Percentiles rank a stretch among this genome's conserved stretches.
Conservation (phyloP, 192 early-diverging fungal genomes). For the Haplosporangium gracile region DNA sequence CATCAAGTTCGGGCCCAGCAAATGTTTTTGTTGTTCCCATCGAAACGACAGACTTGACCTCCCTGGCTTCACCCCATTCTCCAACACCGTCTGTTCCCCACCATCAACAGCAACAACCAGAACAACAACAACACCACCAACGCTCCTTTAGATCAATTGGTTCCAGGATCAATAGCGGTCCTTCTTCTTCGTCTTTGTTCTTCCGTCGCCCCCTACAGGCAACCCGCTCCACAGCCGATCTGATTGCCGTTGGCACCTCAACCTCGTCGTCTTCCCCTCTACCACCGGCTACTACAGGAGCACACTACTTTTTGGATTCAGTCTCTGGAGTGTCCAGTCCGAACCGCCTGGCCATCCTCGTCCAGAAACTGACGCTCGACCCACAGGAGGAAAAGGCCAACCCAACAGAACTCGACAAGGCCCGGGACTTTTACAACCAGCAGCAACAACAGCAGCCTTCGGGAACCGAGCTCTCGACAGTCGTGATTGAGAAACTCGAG, state of each 20-base stretch:
- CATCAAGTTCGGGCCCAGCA: not conserved
- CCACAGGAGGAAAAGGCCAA: slow-evolving; percentile 30
- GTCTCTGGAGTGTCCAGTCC: not conserved
- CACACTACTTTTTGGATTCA: not conserved
- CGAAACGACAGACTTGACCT: not conserved
- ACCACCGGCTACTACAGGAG: not conserved
- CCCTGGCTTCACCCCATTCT: slow-evolving; percentile 12
- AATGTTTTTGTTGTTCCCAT: not conserved
- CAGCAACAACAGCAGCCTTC: slow-evolving; percentile 12
- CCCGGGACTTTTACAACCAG: slow-evolving; percentile 19
- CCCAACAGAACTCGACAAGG: slow-evolving; percentile 12
- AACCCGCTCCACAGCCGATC: slow-evolving; percentile 17
- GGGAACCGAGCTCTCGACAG: slow-evolving; percentile 40
- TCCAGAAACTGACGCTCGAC: slow-evolving; percentile 40
- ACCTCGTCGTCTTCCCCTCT: not conserved
- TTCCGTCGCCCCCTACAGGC: slow-evolving; percentile 35
- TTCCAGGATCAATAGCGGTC: slow-evolving; percentile 34
- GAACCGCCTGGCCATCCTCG: slow-evolving; percentile 15
- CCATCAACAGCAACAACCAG: not conserved
- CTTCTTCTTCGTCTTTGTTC: slow-evolving; percentile 22
- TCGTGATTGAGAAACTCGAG: slow-evolving; percentile 49
- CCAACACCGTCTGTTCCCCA: slow-evolving; percentile 10
- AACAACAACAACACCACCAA: not conserved
- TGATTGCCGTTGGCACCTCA: not conserved
- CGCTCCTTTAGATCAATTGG: slow-evolving; percentile 26